A percentile compares a stretch with the other conserved stretches of the same genome.
These are phyloP conservation scores for Kwoniella mangroviensis DNA, from an alignment of 768 basidiomycete genomes.

Conservation along the genomic window DNA sequence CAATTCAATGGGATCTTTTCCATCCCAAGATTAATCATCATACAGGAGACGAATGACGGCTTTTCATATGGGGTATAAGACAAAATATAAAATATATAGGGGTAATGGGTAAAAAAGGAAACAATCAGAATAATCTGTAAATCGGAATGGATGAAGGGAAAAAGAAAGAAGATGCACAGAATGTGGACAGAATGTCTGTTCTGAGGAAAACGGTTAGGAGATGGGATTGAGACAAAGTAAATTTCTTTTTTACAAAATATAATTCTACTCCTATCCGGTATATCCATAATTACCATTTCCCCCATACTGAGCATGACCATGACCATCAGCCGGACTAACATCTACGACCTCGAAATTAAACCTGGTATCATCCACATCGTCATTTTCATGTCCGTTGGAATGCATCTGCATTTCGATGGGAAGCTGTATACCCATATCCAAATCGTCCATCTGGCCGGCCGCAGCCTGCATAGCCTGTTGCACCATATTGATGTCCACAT, in stretches of 20 bases:
- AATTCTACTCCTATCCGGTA: conserved; percentile 4
- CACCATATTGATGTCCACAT: conserved; percentile 48
- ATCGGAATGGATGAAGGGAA: too few species aligned
- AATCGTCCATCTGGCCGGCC: conserved; percentile 47
- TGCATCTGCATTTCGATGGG: conserved; percentile 55
- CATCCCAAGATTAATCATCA: too few species aligned
- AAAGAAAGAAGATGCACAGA: too few species aligned
- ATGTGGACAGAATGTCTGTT: too few species aligned
- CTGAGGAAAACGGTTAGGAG: too few species aligned
- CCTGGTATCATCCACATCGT: conserved; percentile 10
- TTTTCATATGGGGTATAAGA: too few species aligned
- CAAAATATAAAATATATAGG: too few species aligned
- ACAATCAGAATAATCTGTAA: too few species aligned
- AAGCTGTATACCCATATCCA: conserved; percentile 52
- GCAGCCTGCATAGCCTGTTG: conserved; percentile 52
- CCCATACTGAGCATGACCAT: conserved; percentile 9
- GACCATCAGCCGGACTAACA: not conserved
- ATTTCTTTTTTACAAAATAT: not conserved
- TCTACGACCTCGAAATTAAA: conserved; percentile 1
- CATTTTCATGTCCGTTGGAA: conserved; percentile 33
- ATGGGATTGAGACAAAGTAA: too few species aligned
- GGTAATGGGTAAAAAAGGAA: too few species aligned
- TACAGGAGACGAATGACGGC: too few species aligned
- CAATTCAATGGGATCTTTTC: not conserved
- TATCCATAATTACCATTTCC: conserved; percentile 13